These are phyloP conservation scores for Fraxinus excelsior DNA, from an alignment of 257 asterid species.

Conservation along the genomic window DNA sequence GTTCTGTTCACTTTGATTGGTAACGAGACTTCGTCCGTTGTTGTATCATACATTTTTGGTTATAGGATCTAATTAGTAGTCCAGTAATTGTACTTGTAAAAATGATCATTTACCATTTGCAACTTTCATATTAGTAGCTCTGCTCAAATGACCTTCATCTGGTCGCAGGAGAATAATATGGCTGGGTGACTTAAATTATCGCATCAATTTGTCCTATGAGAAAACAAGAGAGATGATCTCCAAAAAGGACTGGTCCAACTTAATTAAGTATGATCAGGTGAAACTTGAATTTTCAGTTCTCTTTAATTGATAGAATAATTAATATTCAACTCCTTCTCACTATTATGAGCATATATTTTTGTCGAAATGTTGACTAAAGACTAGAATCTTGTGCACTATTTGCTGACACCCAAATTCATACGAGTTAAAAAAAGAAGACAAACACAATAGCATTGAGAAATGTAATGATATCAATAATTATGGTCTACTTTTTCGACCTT, in stretches of 20 bases:
- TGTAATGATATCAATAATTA: background rate
- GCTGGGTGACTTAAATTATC: conserved; percentile 94
- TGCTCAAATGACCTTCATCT: conserved; percentile 5
- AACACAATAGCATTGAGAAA: background rate
- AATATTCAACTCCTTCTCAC: background rate
- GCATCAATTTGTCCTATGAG: conserved; percentile 78
- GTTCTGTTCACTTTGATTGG: background rate
- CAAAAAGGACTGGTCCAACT: conserved; percentile 67
- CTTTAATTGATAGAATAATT: background rate
- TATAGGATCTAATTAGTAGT: background rate
- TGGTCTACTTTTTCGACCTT: background rate
- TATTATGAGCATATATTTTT: background rate
- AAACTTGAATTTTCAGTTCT: background rate
- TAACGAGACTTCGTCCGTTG: background rate
- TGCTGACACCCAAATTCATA: background rate
- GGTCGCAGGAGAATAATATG: conserved; percentile 83
- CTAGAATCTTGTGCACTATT: background rate
- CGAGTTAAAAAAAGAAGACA: background rate
- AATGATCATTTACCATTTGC: no score
- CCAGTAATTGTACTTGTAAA: background rate
- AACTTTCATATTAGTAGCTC: background rate
- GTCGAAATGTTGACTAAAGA: background rate
- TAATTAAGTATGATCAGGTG: conserved; percentile 80
- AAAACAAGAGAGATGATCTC: conserved; percentile 68
- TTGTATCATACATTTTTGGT: background rate